Base-by-base conservation (phyloP, 345 rosid genomes). In the Brassica nigra region DNA sequence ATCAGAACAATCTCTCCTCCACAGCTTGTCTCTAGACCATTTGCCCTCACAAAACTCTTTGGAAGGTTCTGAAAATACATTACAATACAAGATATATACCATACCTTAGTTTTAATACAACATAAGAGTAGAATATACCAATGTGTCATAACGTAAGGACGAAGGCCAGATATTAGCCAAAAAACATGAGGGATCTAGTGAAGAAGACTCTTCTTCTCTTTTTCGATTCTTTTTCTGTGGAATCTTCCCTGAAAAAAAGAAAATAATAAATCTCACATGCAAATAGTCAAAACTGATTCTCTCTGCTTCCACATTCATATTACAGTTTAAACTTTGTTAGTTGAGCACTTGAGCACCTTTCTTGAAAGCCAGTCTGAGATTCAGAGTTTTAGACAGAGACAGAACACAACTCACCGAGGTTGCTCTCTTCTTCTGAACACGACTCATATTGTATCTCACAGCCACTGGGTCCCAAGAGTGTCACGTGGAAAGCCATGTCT, bases 361-460 rank as follows among this genome's bases (percentile, higher is more conserved):
- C 20, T 52, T 52, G 15, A 10, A 66, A 15, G 52, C 11, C 70
- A 14, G 18, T 39, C 8, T 39, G 9, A 73, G 55, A 27, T 36
- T 71, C 58, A 52, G 18, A n/a, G 30, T 20, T 4, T 8, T 28
- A 23, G 16, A 62, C 8, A 12, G 39, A 54, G 63, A 66, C 4
- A 34, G 44, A 66, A 57, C 73, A 75, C 0, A 76, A 58, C 73
- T 76, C 73, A 68, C 62, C 36, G 7, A 70, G 62, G 18, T 62
- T 34, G n/a, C 0, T 77, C 12, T 77, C 9, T 0, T 63, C 33
- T 1, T 70, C 71, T 39, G 8, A 57, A 67, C 67, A 57, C 1
- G 61, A 16, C 9, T 20, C 73, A 67, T 76, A 68, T 0, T 64
- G 81, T 15, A 78, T 54, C 59, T 78, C 72, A 71, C 77, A 71